Percentiles rank a stretch among this genome's conserved stretches.
These are phyloP conservation scores for Logfia minima DNA, from an alignment of 129 eudicot species.

Conservation along the genomic window DNA sequence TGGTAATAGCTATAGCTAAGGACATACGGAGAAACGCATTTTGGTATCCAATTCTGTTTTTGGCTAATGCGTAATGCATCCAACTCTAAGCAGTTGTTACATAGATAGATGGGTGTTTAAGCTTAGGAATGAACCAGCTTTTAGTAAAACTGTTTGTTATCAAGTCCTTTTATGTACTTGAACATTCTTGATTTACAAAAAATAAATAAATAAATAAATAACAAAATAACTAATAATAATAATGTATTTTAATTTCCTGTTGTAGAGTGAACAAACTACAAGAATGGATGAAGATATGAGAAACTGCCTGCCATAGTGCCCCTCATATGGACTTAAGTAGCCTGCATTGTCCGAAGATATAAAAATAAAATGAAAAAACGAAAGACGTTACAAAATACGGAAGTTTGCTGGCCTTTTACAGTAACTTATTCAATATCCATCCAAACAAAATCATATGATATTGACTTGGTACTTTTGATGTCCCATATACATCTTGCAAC, in stretches of 20 bases:
- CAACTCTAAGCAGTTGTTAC: background rate
- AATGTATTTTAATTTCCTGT: background rate
- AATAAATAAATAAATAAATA: background rate
- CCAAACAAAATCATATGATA: slow-evolving; percentile 4
- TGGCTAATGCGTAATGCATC: background rate
- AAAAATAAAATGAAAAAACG: background rate
- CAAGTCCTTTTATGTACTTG: background rate
- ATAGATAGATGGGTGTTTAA: background rate
- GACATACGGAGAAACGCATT: background rate
- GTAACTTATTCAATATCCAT: background rate
- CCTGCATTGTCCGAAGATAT: background rate
- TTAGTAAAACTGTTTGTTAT: background rate
- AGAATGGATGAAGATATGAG: no score
- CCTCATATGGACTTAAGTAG: no score
- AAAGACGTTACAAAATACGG: background rate
- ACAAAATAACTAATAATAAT: background rate
- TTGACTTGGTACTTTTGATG: background rate
- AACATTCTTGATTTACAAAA: background rate
- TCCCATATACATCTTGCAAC: slow-evolving; percentile 1
- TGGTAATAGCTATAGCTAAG: background rate
- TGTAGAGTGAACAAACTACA: no score
- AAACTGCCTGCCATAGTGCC: no score
- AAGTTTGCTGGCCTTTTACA: background rate
- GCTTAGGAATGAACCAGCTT: background rate
- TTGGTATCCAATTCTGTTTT: background rate